Base-by-base conservation (phyloP, 129 eudicot species). In the Chrysanthemum makinoi region DNA sequence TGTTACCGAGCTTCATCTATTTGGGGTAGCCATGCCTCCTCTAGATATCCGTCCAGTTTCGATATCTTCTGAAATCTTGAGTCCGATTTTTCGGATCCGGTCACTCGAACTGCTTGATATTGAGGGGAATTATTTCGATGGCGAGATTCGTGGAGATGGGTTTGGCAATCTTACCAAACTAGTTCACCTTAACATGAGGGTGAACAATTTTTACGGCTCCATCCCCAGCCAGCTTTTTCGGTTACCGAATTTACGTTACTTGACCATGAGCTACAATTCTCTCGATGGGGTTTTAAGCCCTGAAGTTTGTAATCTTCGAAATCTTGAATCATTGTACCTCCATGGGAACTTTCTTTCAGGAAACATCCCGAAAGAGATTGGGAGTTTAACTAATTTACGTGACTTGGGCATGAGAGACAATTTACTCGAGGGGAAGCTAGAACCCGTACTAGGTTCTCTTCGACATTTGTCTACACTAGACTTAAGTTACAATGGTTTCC, bases 91-190 rank as follows among this genome's bases (percentile, higher is more conserved):
- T 64, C 72, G 62, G 12, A 5, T 85, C 14, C 71, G 9, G 26
- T 66, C 81, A 13, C 39, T 81, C 11, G 65, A 24, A 67, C 14
- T 62, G 10, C 80, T 85, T 18, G 89, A 85, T 18, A 33, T 85
- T 11, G 75, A 82, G 13, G 7, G 0, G 1, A 81, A 79, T 52
- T 1, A 0, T 1, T 57, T 81, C 1, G 28, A 3, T 35, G 86
- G 82, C 0, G 30, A 49, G 16, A 79, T 81, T 15, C 54, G 73
- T 0, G 49, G 73, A 2, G 30, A 51, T 2, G 86, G 86, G 46
- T 71, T 84, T 72, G 71, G 74, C 0, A 81, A 81, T 62, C 74
- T 84, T 26, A 78, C 73, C 24, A 66, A 81, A n/a, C 78, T 84
- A 6, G 52, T 66, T 17, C 58, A 74, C 20, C 89, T 84, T 19